Base-by-base conservation (phyloP, 2,329 filamentous ascomycete genomes). In the Diaporthe citrichinensis region DNA sequence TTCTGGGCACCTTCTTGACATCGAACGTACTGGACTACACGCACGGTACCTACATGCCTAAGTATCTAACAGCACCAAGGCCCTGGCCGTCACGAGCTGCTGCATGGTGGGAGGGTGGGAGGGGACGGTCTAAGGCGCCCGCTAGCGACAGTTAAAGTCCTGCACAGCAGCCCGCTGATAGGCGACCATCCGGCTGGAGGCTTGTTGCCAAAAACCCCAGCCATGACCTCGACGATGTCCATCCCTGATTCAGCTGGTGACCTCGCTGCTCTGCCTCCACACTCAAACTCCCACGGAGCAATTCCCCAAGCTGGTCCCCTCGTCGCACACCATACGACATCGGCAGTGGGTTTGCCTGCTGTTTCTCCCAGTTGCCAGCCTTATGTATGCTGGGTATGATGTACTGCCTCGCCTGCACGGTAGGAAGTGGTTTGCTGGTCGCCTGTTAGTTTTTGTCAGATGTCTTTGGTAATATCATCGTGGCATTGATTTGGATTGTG, bases 181-280 rank as follows among this genome's bases (percentile, higher is more conserved):
- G 57, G 57, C 23, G 36, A 41, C 31, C 55, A 36, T 20, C 31
- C 57, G 20, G 2, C 36, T 25, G n/a, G 58, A 61, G 58, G 58
- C 58, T 61, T 61, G 58, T 20, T 28, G 36, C 58, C 36, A 61
- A 61, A 25, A 39, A 34, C 31, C 15, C 39, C 34, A 44, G 28
- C 61, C 61, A 31, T 41, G 34, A 41, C 23, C 6, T 6, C 25
- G 62, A 68, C 44, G 44, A 68, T 36, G 62, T 68, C 44, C 44
- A 36, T 68, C 62, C 62, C 62, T 10, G 28, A 34, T 51, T 36
- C 25, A 67, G 61, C 61, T 67, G 61, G 17, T 39, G 8, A 65
- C 10, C 17, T n/a, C 41, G 9, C 39, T 57, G 17, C 53, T 55
- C 51, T 57, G 25, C 25, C 34, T 59, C 34, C 57, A 59, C 57